Base-by-base conservation (phyloP, 495 filamentous ascomycete species). In the Penicillium goetzii region DNA sequence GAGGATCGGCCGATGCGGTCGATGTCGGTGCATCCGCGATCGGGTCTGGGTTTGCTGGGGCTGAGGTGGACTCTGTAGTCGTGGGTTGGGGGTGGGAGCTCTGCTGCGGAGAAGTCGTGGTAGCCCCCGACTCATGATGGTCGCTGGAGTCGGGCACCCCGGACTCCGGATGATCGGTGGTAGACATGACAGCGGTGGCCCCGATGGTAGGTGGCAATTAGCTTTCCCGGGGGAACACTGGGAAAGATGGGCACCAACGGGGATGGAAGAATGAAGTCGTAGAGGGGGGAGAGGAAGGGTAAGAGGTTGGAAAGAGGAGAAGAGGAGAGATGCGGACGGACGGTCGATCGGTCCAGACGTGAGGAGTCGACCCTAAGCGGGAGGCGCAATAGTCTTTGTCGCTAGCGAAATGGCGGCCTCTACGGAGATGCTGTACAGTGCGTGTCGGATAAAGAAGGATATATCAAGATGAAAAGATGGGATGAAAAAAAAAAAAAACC, bases 101-200 rank as follows among this genome's bases (percentile, higher is more conserved):
- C 64, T 71, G 67, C 67, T 72, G 74, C 57, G 67, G 67, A 68
- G 66, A 59, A 63, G 61, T 33, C 10, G 33, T 67, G 60, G 67
- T 65, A 32, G 65, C 57, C 59, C 64, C 59, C 51, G 67, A 62
- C 62, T 65, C 58, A 51, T 67, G 65, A 28, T 65, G 62, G 40
- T 65, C 62, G 34, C 52, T 69, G 56, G 58, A 34, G 36, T 60
- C 61, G 53, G 58, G 40, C 43, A 58, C 33, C 61, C 67, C 73
- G 41, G 70, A 52, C 61, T 67, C 65, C 40, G 70, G 57, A 32
- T 68, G 58, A 34, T 74, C 68, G 62, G 49, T 72, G 56, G 72
- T 64, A 58, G 72, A 71, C 74, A 76, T 76, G 61, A 11, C 32
- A 53, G 25, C 19, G n/a, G 33, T 51, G 41, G 41, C 66, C 61